A percentile compares a stretch with the other conserved stretches of the same genome.
phyloP scores from a whole-genome alignment of 1,284 basidiomycete species.

The Cryptococcus sp. region DNA sequence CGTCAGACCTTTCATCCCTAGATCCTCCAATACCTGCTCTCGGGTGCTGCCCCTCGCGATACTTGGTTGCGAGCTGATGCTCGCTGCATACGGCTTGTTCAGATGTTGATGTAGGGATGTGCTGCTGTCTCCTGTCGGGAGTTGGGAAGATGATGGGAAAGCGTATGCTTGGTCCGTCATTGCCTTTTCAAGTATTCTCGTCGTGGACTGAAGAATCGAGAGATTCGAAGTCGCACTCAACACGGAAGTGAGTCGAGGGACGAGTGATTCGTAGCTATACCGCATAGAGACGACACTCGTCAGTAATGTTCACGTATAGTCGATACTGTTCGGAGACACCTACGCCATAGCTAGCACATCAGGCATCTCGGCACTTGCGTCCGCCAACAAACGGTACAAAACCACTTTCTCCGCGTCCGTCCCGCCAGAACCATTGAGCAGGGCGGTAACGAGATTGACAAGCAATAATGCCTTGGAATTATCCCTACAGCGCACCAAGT shows the following conservation, averaged over 20 bases:
- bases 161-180: conserved; percentile 41
- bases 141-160: conserved; percentile 25
- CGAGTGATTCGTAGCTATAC: conserved; percentile 71
- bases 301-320: not conserved
- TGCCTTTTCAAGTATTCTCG: conserved; percentile 64
- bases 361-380: conserved; percentile 69
- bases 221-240: conserved; percentile 73
- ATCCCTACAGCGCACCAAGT: conserved; percentile 52
- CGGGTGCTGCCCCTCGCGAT: conserved; percentile 19
- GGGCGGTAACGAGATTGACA: conserved; percentile 72
- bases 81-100: conserved; percentile 18
- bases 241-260: conserved; percentile 75
- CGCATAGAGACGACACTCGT: not conserved
- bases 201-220: conserved; percentile 68
- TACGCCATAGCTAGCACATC: conserved; percentile 74
- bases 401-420: conserved; percentile 79
- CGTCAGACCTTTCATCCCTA: conserved; percentile 46
- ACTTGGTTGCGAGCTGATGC: conserved; percentile 19
- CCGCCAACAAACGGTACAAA: conserved; percentile 72
- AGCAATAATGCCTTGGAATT: conserved; percentile 68
- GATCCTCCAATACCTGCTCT: conserved; percentile 45
- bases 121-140: conserved; percentile 14
- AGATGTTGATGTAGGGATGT: conserved; percentile 26
- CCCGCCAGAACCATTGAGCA: conserved; percentile 70
- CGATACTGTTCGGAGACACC: conserved; percentile 41